Base-by-base conservation (phyloP, 352 stramenopile genomes). In the Discostella stelligera region DNA sequence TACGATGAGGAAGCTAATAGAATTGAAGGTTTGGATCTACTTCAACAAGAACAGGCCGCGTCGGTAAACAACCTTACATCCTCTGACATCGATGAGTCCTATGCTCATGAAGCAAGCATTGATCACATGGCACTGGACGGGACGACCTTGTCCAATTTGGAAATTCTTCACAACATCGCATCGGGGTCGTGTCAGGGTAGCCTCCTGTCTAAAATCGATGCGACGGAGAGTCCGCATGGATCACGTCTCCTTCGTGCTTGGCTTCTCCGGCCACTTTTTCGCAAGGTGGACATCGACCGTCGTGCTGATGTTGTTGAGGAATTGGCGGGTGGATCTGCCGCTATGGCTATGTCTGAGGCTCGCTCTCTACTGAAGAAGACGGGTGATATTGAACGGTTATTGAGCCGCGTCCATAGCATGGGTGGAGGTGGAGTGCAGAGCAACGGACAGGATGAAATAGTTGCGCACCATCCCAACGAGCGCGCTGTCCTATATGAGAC, bases 401-500 rank as follows among this genome's bases (percentile, higher is more conserved):
- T 99, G 7, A 95, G 94, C 48, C 94, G 97, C 52, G 95, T 99
- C 44, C 97, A 99, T 73, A 95, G 95, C 27, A 95, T 99, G 76
- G 96, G 96, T 13, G 96, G 94, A 25, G 53, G 61, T 18, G 59
- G 39, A 53, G 60, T 75, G 10, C 56, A 79, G 16, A 71, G 59
- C n/a, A 58, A 49, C 4, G 66, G 71, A 44, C 37, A 74, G 10
- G 71, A 80, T 25, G 60, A 23, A n/a, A 20, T 20, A 20, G 56
- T 71, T 14, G 65, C 62, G 16, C 85, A 95, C 65, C 97, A 99
- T 83, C 97, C 97, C 0, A 96, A 98, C 77, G 96, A 95, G 55
- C 90, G 97, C 37, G 97, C 97, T 46, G 95, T 99, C 61, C 96
- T 99, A 85, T 99, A 99, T 83, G 97, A 99, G 80, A 91, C 85